Base-by-base conservation (phyloP, 345 rosid genomes). In the Aethionema arabicum region DNA sequence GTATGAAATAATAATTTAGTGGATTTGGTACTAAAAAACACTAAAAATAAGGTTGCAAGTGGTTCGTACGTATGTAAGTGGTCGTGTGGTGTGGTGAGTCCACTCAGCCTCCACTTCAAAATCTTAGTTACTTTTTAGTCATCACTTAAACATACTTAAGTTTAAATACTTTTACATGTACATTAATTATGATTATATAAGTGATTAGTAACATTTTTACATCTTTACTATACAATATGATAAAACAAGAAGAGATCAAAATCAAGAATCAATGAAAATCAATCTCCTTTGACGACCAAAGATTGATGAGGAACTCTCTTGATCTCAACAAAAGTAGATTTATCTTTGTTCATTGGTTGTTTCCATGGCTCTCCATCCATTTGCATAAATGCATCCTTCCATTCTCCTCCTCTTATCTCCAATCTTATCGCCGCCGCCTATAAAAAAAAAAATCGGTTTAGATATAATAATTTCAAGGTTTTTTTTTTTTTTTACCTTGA, bases 351-450 rank as follows among this genome's bases (percentile, higher is more conserved):
- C 78, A 90, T 62, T 6, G 83, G 90, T 39, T 90, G 97, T 64
- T 85, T 95, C 97, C 99, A 88, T 5, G 97, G 99, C 68, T 95
- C 96, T 5, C 97, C 99, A 52, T 95, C 99, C 95, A 93, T 90
- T 82, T 90, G 99, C 96, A 95, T 78, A 71, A 66, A 95, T 21
- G 88, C 92, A 42, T 88, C 78, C 68, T 65, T 80, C 95, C 99
- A 82, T 58, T 86, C 96, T 44, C 96, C 92, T 2, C 99, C 93
- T 55, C 97, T 80, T 47, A 95, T 59, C 77, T 90, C 97, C 49
- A 95, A 62, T 72, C 97, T 74, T 47, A 95, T 82, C 1, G 97
- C 88, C 2, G 96, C 85, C 40, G 95, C 97, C 97, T 95, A 78
- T 11, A 59, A 4, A 0, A 6, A 6, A 8, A 41, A 9, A 1